Evolutionary conservation across 1,284 basidiomycete species (phyloP).

Genomic region (Trichosporon asahii): DNA sequence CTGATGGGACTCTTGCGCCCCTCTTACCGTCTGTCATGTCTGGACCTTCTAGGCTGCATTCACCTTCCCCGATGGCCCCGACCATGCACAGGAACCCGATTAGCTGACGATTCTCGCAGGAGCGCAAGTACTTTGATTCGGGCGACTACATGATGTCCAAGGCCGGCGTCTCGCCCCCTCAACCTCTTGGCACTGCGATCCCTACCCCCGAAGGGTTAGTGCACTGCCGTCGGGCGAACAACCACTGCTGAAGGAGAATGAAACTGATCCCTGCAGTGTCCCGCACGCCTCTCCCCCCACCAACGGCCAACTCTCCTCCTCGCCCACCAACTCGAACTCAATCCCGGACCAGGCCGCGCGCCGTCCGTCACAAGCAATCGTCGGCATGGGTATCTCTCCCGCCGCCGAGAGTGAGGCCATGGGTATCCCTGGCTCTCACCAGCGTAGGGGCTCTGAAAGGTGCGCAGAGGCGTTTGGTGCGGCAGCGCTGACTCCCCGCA

Average conservation of each 20-base stretch:
- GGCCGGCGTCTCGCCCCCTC: slow-evolving; percentile 81
- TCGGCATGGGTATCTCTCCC: slow-evolving; percentile 47
- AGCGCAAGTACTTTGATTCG: slow-evolving; percentile 97
- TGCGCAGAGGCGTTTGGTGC: slow-evolving; percentile 18
- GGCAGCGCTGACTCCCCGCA: slow-evolving; percentile 12
- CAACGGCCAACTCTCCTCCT: slow-evolving; percentile 42
- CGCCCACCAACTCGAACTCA: slow-evolving; percentile 35
- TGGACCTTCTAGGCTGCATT: not conserved
- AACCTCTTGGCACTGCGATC: slow-evolving; percentile 85
- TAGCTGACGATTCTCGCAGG: slow-evolving; percentile 56
- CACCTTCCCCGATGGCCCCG: not conserved
- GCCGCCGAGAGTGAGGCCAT: slow-evolving; percentile 39
- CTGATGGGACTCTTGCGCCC: not conserved
- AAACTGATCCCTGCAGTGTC: slow-evolving; percentile 31
- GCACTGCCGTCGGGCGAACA: not conserved
- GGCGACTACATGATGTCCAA: slow-evolving; percentile 96
- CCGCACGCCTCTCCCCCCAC: slow-evolving; percentile 50
- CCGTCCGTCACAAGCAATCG: slow-evolving; percentile 22
- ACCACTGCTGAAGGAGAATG: not conserved
- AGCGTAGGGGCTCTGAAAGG: slow-evolving; percentile 44
- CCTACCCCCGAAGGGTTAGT: slow-evolving; percentile 90
- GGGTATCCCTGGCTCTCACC: slow-evolving; percentile 37
- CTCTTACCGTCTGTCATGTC: not conserved
- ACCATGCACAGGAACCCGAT: not conserved
- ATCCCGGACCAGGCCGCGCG: slow-evolving; percentile 18